Evolutionary conservation across 1,284 basidiomycete species (phyloP).

Genomic region (Sporisorium iseilematis-ciliati): DNA sequence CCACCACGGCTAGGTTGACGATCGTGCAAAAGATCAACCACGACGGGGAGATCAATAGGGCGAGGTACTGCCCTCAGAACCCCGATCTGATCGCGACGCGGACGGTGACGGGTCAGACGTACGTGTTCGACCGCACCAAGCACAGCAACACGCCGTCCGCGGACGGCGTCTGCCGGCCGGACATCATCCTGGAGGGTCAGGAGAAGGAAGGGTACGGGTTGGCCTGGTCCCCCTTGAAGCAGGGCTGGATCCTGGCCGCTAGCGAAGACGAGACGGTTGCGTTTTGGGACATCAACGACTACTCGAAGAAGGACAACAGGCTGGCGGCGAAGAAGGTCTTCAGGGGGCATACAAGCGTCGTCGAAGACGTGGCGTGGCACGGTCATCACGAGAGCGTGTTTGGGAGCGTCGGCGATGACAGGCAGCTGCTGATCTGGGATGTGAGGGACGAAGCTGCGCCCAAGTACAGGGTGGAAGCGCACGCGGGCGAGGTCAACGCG

Average conservation of each 20-base stretch:
- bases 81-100: constrained; percentile 97
- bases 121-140: constrained; percentile 96
- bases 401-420: constrained; percentile 97
- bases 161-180: constrained; percentile 83
- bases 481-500: constrained; percentile 89
- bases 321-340: constrained; percentile 86
- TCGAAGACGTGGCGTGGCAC: constrained; percentile 98
- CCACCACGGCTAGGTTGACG: constrained; percentile 83
- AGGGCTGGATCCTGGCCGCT: constrained; percentile 91
- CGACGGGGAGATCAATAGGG: constrained; percentile 94
- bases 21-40: constrained; percentile 96
- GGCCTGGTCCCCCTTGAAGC: constrained; percentile 83
- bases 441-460: constrained; percentile 79
- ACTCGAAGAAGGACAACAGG: constrained; percentile 82
- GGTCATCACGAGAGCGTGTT: constrained; percentile 85
- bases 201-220: constrained; percentile 93
- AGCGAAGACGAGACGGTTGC: constrained; percentile 97
- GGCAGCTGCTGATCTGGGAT: constrained; percentile 95
- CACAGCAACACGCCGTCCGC: constrained; percentile 91
- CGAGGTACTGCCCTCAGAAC: constrained; percentile 99
- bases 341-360: constrained; percentile 74
- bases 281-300: constrained; percentile 94
- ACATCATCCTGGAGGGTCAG: constrained; percentile 91
- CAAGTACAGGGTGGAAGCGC: constrained; percentile 79
- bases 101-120: constrained; percentile 87